These are phyloP conservation scores for Trichosporon ovoides DNA, from an alignment of 1,284 basidiomycete genomes.

Conservation along the genomic window DNA sequence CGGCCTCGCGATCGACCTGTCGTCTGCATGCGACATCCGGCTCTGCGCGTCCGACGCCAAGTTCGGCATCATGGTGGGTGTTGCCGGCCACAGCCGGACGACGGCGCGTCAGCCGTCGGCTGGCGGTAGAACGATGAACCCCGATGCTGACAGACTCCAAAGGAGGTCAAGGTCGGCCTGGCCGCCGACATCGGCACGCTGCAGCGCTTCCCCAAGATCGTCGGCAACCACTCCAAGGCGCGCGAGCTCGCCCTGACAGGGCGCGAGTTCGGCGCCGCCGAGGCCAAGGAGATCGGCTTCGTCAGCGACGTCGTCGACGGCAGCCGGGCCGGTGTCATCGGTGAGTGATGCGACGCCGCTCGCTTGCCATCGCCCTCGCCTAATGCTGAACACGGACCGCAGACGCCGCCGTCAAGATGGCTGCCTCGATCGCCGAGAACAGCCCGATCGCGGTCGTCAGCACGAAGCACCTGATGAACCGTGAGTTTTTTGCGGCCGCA, in stretches of 20 bases:
- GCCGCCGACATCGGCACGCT: conserved; percentile 88
- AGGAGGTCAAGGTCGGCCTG: conserved; percentile 87
- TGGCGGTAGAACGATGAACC: not conserved
- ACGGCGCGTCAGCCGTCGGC: not conserved
- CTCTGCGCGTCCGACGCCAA: conserved; percentile 60
- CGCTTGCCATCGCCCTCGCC: too few species aligned
- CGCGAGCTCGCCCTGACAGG: conserved; percentile 76
- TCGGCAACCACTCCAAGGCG: conserved; percentile 71
- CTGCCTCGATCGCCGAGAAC: conserved; percentile 65
- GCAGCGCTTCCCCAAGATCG: conserved; percentile 74
- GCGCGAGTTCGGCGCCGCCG: conserved; percentile 62
- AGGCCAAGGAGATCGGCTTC: conserved; percentile 70
- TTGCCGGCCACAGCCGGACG: conserved; percentile 1
- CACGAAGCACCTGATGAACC: conserved; percentile 67
- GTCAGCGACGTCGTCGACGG: conserved; percentile 70
- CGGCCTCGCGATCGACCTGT: conserved; percentile 69
- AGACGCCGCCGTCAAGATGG: conserved; percentile 62
- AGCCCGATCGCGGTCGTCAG: conserved; percentile 74
- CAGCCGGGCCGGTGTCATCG: conserved; percentile 54
- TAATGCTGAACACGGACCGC: too few species aligned
- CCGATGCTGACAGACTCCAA: conserved; percentile 7
- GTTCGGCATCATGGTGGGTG: conserved; percentile 70
- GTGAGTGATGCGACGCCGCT: too few species aligned
- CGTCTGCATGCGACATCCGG: conserved; percentile 74
- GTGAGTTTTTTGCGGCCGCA: too few species aligned